A percentile compares a stretch with the other conserved stretches of the same genome.
These are phyloP conservation scores for Patellaria atrata DNA, from an alignment of 495 filamentous ascomycete species.

Conservation along the genomic window DNA sequence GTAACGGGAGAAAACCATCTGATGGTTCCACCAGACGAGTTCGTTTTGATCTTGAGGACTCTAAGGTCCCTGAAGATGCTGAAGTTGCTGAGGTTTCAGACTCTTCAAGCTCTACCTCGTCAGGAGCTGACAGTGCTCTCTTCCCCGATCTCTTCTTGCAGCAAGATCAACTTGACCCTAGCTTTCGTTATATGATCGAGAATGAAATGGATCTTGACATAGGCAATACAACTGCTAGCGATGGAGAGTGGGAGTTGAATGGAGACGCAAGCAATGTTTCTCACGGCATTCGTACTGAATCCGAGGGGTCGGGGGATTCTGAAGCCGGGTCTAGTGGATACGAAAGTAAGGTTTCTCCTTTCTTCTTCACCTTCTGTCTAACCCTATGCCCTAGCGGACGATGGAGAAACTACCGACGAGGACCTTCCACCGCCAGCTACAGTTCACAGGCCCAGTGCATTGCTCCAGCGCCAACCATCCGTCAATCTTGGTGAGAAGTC, in stretches of 20 bases:
- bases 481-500: conserved; percentile 40
- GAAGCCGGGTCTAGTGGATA: conserved; percentile 56
- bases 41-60: conserved; percentile 34
- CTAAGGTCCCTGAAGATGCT: too few species aligned
- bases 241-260: conserved; percentile 8
- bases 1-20: conserved; percentile 12
- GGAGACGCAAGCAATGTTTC: conserved; percentile 2
- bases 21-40: conserved; percentile 29
- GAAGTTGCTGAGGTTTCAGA: conserved; percentile 31
- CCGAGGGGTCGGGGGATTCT: conserved; percentile 37
- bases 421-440: conserved; percentile 39
- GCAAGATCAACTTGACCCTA: conserved; percentile 53
- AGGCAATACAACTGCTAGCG: conserved; percentile 18
- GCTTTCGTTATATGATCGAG: conserved; percentile 55
- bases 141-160: conserved; percentile 60
- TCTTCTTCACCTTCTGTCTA: conserved; percentile 33
- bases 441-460: conserved; percentile 40
- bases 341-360: conserved; percentile 42
- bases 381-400: conserved; percentile 47
- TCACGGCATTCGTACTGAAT: conserved; percentile 31
- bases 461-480: conserved; percentile 40
- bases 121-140: conserved; percentile 37
- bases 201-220: conserved; percentile 35
- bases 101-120: conserved; percentile 36
- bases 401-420: conserved; percentile 76